Conservation (phyloP, 768 basidiomycete genomes). For the Russula griseocarnosa region DNA sequence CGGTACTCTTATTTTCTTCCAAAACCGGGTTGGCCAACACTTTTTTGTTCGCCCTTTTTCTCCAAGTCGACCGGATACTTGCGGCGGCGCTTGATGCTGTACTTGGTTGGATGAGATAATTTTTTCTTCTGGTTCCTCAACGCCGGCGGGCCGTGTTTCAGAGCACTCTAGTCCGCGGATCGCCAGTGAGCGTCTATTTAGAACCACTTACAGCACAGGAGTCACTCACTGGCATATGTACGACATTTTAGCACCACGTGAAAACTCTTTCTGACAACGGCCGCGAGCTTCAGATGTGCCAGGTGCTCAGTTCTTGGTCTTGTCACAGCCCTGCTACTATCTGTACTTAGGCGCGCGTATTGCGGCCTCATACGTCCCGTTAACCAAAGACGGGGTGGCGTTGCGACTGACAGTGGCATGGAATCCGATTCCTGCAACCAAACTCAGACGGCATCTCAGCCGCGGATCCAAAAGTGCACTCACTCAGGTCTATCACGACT, state of each 20-base stretch:
- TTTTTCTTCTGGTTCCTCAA: background rate
- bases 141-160: constrained; percentile 21
- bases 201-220: background rate
- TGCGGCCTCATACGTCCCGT: background rate
- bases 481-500: constrained; percentile 5
- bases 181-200: background rate
- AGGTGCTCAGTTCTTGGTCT: background rate
- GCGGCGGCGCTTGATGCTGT: background rate
- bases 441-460: background rate
- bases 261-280: background rate
- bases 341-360: background rate
- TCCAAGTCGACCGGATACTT: background rate
- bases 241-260: background rate
- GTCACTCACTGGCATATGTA: background rate
- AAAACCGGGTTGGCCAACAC: background rate
- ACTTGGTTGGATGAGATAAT: background rate
- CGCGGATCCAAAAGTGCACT: constrained; percentile 15
- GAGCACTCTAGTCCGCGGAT: constrained; percentile 17
- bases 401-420: constrained; percentile 5
- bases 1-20: background rate
- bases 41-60: background rate
- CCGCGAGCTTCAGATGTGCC: background rate
- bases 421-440: constrained; percentile 1
- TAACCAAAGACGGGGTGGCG: constrained; percentile 3
- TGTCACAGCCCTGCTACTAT: background rate